These are phyloP conservation scores for Corallochytrium limacisporum DNA, from an alignment of 78 protist species.

Conservation along the genomic window DNA sequence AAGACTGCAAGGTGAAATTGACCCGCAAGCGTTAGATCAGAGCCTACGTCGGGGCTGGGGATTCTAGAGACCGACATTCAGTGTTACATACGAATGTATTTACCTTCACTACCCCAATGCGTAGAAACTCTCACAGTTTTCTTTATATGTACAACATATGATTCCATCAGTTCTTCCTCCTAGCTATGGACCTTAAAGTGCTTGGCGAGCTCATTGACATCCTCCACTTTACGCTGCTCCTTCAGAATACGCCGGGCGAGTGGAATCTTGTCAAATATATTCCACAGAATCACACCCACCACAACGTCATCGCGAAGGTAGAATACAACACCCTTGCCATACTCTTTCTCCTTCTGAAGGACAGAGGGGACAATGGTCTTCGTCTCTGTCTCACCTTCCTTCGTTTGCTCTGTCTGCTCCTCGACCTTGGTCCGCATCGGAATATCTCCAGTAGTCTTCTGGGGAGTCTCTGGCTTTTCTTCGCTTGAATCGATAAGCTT, in stretches of 20 bases:
- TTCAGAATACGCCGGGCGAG: constrained; percentile 8
- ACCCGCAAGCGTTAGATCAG: too few species aligned
- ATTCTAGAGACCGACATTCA: too few species aligned
- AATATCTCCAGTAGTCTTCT: background rate
- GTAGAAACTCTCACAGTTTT: too few species aligned
- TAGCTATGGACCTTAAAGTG: constrained; percentile 9
- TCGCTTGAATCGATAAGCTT: background rate
- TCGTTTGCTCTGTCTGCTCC: background rate
- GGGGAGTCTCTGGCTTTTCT: background rate
- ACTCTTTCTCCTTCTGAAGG: too few species aligned
- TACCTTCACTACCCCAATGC: too few species aligned
- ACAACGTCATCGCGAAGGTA: constrained; percentile 28
- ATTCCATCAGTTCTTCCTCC: too few species aligned
- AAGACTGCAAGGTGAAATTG: too few species aligned
- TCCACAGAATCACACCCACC: constrained; percentile 45
- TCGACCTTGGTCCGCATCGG: background rate
- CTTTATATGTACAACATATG: too few species aligned
- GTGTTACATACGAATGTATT: too few species aligned
- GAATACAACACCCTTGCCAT: constrained; percentile 47
- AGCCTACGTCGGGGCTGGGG: too few species aligned
- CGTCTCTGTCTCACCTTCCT: too few species aligned
- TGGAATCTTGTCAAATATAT: constrained; percentile 12
- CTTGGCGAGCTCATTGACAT: constrained; percentile 1
- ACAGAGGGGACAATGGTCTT: too few species aligned
- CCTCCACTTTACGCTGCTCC: background rate